A percentile compares a stretch with the other conserved stretches of the same genome.
phyloP scores from a whole-genome alignment of 306 rosid species.

The Cucurbita pepo region DNA sequence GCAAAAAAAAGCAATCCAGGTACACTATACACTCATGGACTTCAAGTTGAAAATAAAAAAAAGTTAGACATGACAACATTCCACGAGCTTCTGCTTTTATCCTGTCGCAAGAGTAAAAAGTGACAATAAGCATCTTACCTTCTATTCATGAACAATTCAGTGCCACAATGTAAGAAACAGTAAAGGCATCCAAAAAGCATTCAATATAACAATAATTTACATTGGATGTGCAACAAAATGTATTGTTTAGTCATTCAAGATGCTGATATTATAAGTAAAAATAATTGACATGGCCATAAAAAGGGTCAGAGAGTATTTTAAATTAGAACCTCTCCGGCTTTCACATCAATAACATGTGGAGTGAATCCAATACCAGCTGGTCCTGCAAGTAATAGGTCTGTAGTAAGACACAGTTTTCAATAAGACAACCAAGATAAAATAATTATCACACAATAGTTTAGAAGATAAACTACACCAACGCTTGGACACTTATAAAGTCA shows the following conservation, averaged over 20 bases:
- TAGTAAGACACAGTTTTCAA: neutral
- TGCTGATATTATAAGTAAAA: neutral
- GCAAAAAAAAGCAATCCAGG: neutral
- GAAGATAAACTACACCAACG: neutral
- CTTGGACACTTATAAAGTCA: neutral
- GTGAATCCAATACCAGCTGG: constrained; percentile 25
- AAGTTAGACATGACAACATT: neutral
- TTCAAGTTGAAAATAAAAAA: neutral
- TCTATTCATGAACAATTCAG: neutral
- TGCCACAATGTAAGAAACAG: neutral
- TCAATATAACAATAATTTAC: neutral
- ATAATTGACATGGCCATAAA: neutral
- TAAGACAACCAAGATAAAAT: neutral
- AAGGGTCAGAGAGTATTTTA: neutral
- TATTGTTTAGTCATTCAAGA: neutral
- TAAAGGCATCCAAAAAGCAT: neutral
- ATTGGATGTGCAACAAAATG: neutral
- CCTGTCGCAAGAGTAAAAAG: neutral
- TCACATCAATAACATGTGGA: constrained; percentile 51
- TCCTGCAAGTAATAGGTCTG: constrained; percentile 25
- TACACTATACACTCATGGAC: neutral
- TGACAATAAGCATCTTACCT: neutral
- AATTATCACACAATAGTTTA: neutral
- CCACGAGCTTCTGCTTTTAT: neutral
- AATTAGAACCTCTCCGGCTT: constrained; percentile 55